Evolutionary conservation across 345 rosid species (phyloP).

Genomic region (Eutrema heterophyllum): DNA sequence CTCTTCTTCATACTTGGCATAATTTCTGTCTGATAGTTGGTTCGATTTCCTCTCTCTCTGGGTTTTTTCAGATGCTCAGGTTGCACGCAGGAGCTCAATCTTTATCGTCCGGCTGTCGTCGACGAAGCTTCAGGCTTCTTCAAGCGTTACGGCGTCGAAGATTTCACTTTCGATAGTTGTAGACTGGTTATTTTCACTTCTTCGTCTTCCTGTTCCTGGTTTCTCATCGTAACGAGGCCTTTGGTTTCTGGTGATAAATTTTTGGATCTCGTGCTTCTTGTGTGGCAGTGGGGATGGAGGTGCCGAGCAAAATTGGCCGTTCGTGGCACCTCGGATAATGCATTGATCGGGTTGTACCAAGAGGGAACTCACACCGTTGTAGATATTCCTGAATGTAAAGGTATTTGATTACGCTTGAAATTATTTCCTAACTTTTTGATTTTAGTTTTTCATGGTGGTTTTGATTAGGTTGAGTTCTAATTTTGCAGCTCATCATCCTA

Average conservation of each 20-base stretch:
- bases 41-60: not conserved
- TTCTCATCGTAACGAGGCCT: not conserved
- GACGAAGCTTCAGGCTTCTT: slow-evolving; percentile 74
- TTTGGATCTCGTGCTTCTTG: slow-evolving; percentile 8
- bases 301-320: slow-evolving; percentile 89
- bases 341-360: slow-evolving; percentile 79
- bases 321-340: slow-evolving; percentile 65
- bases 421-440: not conserved
- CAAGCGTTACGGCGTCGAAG: slow-evolving; percentile 55
- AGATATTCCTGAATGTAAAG: slow-evolving; percentile 83
- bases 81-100: slow-evolving; percentile 81
- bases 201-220: not conserved
- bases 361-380: slow-evolving; percentile 84
- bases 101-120: slow-evolving; percentile 64
- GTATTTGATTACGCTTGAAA: slow-evolving; percentile 27
- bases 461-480: not conserved
- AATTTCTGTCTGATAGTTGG: not conserved
- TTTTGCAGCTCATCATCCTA: slow-evolving; percentile 84
- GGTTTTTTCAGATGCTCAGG: slow-evolving; percentile 75
- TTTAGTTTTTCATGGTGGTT: not conserved
- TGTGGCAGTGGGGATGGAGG: slow-evolving; percentile 83
- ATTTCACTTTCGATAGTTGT: slow-evolving; percentile 83
- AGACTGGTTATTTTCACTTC: slow-evolving; percentile 45
- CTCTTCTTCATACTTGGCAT: not conserved
- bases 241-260: not conserved